A percentile compares a stretch with the other conserved stretches of the same genome.
These are phyloP conservation scores for Groenewaldozyma tartarivorans DNA, from an alignment of 805 yeast species.

Conservation along the genomic window DNA sequence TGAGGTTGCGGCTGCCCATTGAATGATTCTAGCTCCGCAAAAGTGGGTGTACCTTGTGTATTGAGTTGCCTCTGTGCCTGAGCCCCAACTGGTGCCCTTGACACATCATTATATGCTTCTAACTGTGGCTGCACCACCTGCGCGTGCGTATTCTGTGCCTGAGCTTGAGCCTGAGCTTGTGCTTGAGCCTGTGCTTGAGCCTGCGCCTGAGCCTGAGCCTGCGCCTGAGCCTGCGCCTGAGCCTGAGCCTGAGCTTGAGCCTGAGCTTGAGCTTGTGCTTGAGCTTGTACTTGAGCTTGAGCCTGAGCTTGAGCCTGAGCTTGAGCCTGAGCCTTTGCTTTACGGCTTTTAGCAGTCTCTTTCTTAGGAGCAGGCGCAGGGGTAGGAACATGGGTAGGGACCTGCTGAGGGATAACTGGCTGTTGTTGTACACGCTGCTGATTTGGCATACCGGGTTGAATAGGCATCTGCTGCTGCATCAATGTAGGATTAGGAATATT, in stretches of 20 bases:
- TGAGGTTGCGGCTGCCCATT: too few species aligned
- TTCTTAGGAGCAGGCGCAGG: constrained; percentile 5
- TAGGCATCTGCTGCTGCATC: too few species aligned
- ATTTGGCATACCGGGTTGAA: too few species aligned
- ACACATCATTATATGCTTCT: too few species aligned
- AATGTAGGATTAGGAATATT: too few species aligned
- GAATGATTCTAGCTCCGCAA: too few species aligned
- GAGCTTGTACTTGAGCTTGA: constrained; percentile 5
- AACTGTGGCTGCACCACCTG: too few species aligned
- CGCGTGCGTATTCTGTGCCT: too few species aligned
- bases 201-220: constrained; percentile 6
- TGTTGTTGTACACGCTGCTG: constrained; percentile 6
- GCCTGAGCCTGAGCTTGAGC: constrained; percentile 6
- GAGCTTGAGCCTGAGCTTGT: too few species aligned
- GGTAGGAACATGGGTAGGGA: constrained; percentile 1
- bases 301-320: constrained; percentile 2
- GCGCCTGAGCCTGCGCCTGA: constrained; percentile 4
- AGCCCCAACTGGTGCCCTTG: not conserved
- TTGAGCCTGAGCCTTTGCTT: constrained; percentile 1
- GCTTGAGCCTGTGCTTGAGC: constrained; percentile 6
- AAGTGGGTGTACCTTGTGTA: not conserved
- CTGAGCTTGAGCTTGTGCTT: constrained; percentile 4
- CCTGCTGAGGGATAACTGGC: constrained; percentile 11
- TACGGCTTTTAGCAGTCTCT: constrained; percentile 1
- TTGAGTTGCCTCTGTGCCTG: not conserved